Base-by-base conservation (phyloP, 352 stramenopile genomes). In the Pythium sukuiense region DNA sequence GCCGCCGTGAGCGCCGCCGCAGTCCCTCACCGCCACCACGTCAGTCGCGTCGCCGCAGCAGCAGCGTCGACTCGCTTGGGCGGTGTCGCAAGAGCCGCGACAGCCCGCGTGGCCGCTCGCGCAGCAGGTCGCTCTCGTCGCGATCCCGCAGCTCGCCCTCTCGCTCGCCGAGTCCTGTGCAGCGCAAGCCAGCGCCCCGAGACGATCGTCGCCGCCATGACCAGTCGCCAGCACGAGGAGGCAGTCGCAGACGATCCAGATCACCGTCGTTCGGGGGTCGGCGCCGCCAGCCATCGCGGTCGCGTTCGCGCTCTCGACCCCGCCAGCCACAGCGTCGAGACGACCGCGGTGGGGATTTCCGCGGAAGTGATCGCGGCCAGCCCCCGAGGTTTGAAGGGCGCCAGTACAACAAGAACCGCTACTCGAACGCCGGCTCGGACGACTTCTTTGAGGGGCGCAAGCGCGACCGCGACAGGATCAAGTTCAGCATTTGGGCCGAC, bases 381-480 rank as follows among this genome's bases (percentile, higher is more conserved):
- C 32, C 52, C 7, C 33, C 52, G n/a, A 14, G 50, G 26, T 67
- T 56, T 13, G 33, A 49, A 16, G 50, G 32, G 13, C 43, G 55
- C 12, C 32, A 1, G 9, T 68, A 65, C 45, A 62, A 70, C 32
- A 65, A 65, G 55, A 67, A 63, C 26, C 70, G 76, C 14, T 80
- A 77, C 39, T 65, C 61, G 7, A 74, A 76, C 26, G 66, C 72
- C n/a, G 76, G 88, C 43, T 72, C 72, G 2, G 79, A 91, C 29
- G 74, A 76, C 6, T 92, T 93, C 66, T 94, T 89, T 33, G 81
- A 93, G 27, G 67, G 85, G 63, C 80, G 87, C 63, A 91, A 90
- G 62, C 74, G 67, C 41, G 69, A 94, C 7, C 79, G 87, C 45
- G 82, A 94, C 0, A 49, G 61, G 1, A 82, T 82, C 24, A 32